phyloP scores from a whole-genome alignment of 768 basidiomycete genomes.

The Russula earlei region DNA sequence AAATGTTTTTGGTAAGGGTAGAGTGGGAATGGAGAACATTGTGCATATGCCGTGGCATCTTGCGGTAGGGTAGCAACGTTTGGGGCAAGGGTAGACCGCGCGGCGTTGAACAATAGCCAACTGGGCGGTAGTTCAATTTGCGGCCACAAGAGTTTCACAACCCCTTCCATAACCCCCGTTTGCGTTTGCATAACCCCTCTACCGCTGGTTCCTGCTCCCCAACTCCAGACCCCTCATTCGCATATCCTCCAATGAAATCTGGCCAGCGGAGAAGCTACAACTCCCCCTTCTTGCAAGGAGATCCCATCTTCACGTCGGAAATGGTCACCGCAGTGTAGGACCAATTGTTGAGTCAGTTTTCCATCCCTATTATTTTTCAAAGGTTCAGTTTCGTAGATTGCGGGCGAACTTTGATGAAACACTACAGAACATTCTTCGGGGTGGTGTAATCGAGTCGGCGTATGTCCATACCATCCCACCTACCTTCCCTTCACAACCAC shows the following conservation, averaged over 20 bases:
- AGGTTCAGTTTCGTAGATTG: too few species aligned
- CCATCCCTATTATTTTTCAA: not conserved
- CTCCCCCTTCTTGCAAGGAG: not conserved
- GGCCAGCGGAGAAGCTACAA: not conserved
- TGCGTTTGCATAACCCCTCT: slow-evolving; percentile 14
- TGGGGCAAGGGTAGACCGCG: slow-evolving; percentile 2
- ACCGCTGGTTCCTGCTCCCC: slow-evolving; percentile 7
- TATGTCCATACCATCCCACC: not conserved
- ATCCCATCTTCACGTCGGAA: not conserved
- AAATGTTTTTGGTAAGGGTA: not conserved
- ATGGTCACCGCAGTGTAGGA: not conserved
- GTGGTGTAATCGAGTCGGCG: not conserved
- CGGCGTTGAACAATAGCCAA: not conserved
- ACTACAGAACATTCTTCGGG: too few species aligned
- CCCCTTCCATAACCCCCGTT: not conserved
- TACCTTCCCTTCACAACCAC: not conserved
- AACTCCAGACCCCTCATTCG: slow-evolving; percentile 4
- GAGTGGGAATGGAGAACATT: not conserved
- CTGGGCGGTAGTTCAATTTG: not conserved
- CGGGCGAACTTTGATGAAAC: too few species aligned
- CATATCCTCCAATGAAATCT: not conserved
- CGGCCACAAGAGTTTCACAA: not conserved
- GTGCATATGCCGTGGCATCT: not conserved
- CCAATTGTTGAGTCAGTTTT: not conserved
- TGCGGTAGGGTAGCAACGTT: slow-evolving; percentile 9